A percentile compares a stretch with the other conserved stretches of the same genome.
Conservation (phyloP, 768 basidiomycete species). For the Mycena indigotica region DNA sequence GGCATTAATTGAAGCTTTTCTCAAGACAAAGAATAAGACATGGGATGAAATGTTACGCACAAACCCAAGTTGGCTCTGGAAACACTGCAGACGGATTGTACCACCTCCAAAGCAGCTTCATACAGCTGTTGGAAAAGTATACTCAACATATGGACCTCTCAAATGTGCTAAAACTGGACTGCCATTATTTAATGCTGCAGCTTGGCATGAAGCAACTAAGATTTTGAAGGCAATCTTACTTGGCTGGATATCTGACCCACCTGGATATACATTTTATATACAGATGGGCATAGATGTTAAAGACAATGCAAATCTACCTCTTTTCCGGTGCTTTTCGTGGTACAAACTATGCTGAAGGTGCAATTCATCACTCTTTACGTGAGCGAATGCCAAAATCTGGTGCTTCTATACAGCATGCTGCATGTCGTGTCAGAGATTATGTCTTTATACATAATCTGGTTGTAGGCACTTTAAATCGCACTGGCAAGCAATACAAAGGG, state of each 20-base stretch:
- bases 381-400: slow-evolving; percentile 12
- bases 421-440: slow-evolving; percentile 1
- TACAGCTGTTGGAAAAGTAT: not conserved
- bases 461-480: slow-evolving; percentile 8
- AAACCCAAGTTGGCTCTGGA: slow-evolving; percentile 11
- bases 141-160: not conserved
- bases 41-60: slow-evolving; percentile 7
- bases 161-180: slow-evolving; percentile 12
- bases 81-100: slow-evolving; percentile 1
- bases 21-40: not conserved
- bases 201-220: slow-evolving; percentile 10
- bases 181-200: slow-evolving; percentile 7
- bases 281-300: not conserved
- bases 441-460: slow-evolving; percentile 8
- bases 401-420: slow-evolving; percentile 1
- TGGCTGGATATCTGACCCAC: not conserved
- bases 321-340: not conserved
- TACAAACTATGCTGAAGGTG: slow-evolving; percentile 3
- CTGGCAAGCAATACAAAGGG: not conserved
- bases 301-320: not conserved
- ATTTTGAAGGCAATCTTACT: slow-evolving; percentile 1
- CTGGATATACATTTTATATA: not conserved
- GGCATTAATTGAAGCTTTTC: slow-evolving; percentile 1
- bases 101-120: slow-evolving; percentile 5
- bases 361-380: not conserved